Base-by-base conservation (phyloP, 768 basidiomycete genomes). In the Rhodotorula kratochvilovae region DNA sequence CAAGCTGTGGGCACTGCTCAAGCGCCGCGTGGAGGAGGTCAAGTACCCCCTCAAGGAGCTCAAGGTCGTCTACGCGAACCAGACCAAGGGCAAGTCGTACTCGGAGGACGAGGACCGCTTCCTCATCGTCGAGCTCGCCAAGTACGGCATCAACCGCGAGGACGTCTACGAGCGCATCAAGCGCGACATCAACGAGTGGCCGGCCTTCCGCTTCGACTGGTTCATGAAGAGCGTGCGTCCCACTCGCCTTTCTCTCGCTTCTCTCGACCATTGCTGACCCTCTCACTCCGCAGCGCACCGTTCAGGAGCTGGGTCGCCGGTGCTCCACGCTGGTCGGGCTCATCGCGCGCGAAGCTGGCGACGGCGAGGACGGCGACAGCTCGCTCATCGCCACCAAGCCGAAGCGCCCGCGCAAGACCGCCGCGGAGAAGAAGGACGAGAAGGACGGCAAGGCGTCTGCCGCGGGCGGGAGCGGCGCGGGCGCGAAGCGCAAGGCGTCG, bases 121-220 rank as follows among this genome's bases (percentile, higher is more conserved):
- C 82, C 85, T 98, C 19, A 85, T 98, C 50, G 92, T 91, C 78
- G 87, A 93, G 35, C 81, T 98, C 72, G 87, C 87, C 79, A 87
- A 95, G 81, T 94, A 97, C 75, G 92, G 93, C 33, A 88, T 97
- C 85, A 87, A 88, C 66, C 82, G 85, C 25, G 91, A 91, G 61
- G 80, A 96, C 76, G 89, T 92, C 35, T 96, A 93, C 78, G 95
- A 99, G 78, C 82, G 88, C 63, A 96, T 98, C 82, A 96, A 95
- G 85, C 87, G 89, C 80, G 95, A 98, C 80, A 92, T 98, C 73
- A 89, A 87, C 25, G 94, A 98, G 81, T 97, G 93, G 81, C 94
- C 95, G 2, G 90, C 94, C 23, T 99, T 97, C 83, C 84, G 94
- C 31, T 98, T 98, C 77, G 93, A 97, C 78, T 97, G 93, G 95